Percentiles rank a stretch among this genome's conserved stretches.
Evolutionary conservation across 441 rosid genomes (phyloP).

Genomic region (Erodium texanum): DNA sequence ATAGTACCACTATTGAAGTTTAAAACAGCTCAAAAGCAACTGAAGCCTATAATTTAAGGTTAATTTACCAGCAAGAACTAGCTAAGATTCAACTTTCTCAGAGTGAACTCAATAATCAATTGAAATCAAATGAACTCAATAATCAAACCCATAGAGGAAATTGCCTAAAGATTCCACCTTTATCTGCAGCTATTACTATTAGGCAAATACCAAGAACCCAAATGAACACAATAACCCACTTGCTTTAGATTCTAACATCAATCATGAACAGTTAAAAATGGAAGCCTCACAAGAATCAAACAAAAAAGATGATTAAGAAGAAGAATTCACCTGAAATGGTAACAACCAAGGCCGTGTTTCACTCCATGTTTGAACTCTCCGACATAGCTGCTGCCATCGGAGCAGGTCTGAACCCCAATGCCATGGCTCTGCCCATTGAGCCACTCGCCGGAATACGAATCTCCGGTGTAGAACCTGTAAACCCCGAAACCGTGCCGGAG

Average conservation of each 20-base stretch:
- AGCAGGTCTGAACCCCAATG: slow-evolving; percentile 70
- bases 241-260: not conserved
- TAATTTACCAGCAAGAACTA: too few relatives aligned
- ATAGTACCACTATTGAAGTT: too few relatives aligned
- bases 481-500: slow-evolving; percentile 70
- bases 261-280: not conserved
- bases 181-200: too few relatives aligned
- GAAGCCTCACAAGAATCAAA: not conserved
- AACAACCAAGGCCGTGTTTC: slow-evolving; percentile 82
- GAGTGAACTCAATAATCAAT: too few relatives aligned
- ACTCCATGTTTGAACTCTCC: slow-evolving; percentile 75
- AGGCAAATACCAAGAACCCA: not conserved
- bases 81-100: too few relatives aligned
- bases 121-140: not conserved
- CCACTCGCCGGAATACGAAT: slow-evolving; percentile 85
- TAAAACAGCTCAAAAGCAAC: too few relatives aligned
- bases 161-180: not conserved
- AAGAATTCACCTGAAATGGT: slow-evolving; percentile 60
- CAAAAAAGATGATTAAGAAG: not conserved
- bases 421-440: slow-evolving; percentile 89
- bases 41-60: too few relatives aligned
- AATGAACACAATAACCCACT: not conserved
- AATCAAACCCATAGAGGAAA: not conserved
- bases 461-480: slow-evolving; percentile 73
- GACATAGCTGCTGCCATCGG: slow-evolving; percentile 67